A percentile compares a stretch with the other conserved stretches of the same genome.
Conservation (phyloP, 768 basidiomycete genomes). For the Mycena indigotica region DNA sequence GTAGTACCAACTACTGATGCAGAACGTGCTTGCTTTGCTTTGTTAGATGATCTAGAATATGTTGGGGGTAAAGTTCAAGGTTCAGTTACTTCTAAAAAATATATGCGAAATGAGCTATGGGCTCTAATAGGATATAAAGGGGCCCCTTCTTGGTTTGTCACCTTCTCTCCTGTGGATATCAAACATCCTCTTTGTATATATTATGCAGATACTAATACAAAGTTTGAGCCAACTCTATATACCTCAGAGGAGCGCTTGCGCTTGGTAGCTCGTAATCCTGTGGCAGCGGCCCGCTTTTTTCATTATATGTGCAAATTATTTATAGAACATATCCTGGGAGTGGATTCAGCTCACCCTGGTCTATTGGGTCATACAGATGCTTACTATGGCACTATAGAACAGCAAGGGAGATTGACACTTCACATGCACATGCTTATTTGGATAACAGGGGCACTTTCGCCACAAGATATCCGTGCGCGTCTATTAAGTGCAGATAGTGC, state of each 20-base stretch:
- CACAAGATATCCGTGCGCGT: conserved; percentile 21
- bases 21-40: conserved; percentile 37
- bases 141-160: too few relatives aligned
- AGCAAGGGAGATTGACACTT: conserved; percentile 31
- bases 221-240: conserved; percentile 21
- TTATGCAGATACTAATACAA: conserved; percentile 28
- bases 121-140: too few relatives aligned
- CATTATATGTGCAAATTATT: conserved; percentile 23
- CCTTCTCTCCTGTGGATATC: too few relatives aligned
- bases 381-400: conserved; percentile 35
- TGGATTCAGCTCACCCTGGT: neutral
- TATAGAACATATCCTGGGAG: conserved; percentile 18
- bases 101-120: conserved; percentile 34
- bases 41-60: conserved; percentile 38
- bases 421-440: conserved; percentile 32
- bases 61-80: conserved; percentile 34
- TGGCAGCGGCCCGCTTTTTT: conserved; percentile 25
- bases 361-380: conserved; percentile 23
- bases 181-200: too few relatives aligned
- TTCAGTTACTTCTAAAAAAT: conserved; percentile 31
- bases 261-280: conserved; percentile 21
- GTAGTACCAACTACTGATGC: conserved; percentile 29
- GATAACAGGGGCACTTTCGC: conserved; percentile 19
- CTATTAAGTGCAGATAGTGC: conserved; percentile 3
- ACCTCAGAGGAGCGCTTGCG: neutral